Base-by-base conservation (phyloP, 306 rosid species). In the Chamaecrista fasciculata region DNA sequence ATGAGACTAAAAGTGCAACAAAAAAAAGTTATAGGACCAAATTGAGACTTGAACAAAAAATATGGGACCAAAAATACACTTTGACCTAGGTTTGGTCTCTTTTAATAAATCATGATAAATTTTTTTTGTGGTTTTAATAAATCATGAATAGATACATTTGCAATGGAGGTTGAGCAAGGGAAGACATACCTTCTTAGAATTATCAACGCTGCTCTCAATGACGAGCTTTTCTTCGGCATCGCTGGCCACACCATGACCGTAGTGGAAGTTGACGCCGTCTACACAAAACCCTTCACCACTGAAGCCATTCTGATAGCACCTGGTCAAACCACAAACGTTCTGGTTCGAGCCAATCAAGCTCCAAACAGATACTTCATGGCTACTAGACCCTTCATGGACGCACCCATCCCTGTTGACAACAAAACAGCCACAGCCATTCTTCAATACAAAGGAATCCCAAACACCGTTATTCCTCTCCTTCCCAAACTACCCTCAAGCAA, bases 201-300 rank as follows among this genome's bases (percentile, higher is more conserved):
- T 53, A 75, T 85, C 81, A 82, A 85, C 4, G 85, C 90, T 4
- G 87, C 90, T 2, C 87, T 85, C 49, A 82, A 85, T 4, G 97
- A 91, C 1, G 96, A 88, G 69, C 91, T 91, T 60, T 91, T 88
- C 85, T 88, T 88, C 8, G 91, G 82, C 61, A 76, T 88, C 12
- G 89, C 91, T 0, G 86, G 89, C 16, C 97, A 91, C 78, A 86
- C 29, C 73, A 4, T 91, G 83, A 91, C 91, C 33, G 97, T 91
- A 8, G 96, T 91, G 53, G 97, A 91, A 69, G 97, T 91, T 66
- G 97, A 91, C 43, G 97, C 97, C 31, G 88, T 91, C 47, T 91
- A 91, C 79, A 88, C 89, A 58, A 91, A 88, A 67, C 93, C 93
- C 60, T 88, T 88, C 84, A 72, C 79, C 37, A 88, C 96, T n/a